phyloP scores from a whole-genome alignment of 768 basidiomycete species.

The Boletus pseudo-olivaceus region DNA sequence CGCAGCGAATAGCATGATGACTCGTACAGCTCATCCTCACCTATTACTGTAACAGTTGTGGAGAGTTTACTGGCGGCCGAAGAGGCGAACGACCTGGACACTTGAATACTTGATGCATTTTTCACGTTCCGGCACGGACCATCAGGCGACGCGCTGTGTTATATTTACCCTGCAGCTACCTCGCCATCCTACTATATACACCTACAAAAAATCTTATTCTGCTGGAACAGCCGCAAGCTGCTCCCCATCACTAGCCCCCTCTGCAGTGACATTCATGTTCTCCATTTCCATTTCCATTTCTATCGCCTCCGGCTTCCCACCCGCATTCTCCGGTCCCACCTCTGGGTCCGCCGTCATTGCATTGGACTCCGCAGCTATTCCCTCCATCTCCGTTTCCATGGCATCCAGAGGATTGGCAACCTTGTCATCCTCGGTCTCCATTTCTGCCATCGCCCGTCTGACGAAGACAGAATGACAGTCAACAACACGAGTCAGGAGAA shows the following conservation, averaged over 20 bases:
- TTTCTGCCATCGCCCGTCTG: slow-evolving; percentile 45
- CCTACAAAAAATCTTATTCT: slow-evolving; percentile 6
- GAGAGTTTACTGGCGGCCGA: too few relatives aligned
- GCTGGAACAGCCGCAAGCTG: background rate
- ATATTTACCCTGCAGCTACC: background rate
- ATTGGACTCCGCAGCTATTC: background rate
- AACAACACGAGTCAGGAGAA: background rate
- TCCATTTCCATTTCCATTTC: background rate
- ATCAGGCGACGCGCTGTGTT: too few relatives aligned
- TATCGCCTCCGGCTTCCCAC: background rate
- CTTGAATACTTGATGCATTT: too few relatives aligned
- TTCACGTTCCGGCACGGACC: too few relatives aligned
- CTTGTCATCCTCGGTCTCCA: slow-evolving; percentile 39
- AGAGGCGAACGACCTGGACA: too few relatives aligned
- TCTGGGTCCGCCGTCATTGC: background rate
- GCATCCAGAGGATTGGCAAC: background rate
- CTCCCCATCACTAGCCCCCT: background rate
- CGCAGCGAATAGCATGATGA: too few relatives aligned
- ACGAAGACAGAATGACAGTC: background rate
- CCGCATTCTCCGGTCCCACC: background rate
- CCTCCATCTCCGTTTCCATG: slow-evolving; percentile 9
- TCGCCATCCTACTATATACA: background rate
- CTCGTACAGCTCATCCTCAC: background rate
- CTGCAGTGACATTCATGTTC: background rate
- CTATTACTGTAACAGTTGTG: too few relatives aligned